These are phyloP conservation scores for Microbotryum silenes-acaulis DNA, from an alignment of 1,284 basidiomycete species.

Conservation along the genomic window DNA sequence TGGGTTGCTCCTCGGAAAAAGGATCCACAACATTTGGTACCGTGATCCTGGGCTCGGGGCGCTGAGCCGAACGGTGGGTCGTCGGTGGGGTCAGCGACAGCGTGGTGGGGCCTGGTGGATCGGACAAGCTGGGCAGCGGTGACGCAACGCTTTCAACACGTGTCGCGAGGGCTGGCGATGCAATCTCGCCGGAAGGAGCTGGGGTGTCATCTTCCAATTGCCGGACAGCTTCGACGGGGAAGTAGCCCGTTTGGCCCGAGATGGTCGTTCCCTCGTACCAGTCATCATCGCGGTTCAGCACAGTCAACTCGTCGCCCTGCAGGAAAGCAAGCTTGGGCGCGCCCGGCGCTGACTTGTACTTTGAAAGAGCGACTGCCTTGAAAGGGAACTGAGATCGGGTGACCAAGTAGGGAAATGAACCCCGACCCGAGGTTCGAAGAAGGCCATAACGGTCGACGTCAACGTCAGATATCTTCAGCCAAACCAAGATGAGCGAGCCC, in stretches of 20 bases:
- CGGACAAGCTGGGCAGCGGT: conserved; percentile 15
- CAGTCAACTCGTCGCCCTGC: conserved; percentile 38
- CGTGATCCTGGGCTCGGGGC: conserved; percentile 7
- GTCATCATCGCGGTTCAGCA: conserved; percentile 37
- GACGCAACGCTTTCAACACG: conserved; percentile 1
- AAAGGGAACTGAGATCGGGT: conserved; percentile 17
- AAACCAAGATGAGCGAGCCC: too few species aligned
- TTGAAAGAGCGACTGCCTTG: conserved; percentile 17
- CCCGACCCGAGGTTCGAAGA: too few species aligned
- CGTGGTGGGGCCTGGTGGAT: conserved; percentile 9
- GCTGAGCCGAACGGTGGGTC: conserved; percentile 16
- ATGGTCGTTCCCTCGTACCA: conserved; percentile 40
- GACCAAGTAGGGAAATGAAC: too few species aligned
- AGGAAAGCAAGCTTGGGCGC: conserved; percentile 33
- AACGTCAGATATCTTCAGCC: too few species aligned
- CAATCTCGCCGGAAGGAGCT: conserved; percentile 33
- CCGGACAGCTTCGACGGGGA: conserved; percentile 38
- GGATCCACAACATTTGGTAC: not conserved
- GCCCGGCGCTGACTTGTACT: conserved; percentile 29
- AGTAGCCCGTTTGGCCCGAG: conserved; percentile 38
- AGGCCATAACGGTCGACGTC: too few species aligned
- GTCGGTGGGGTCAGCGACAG: conserved; percentile 31
- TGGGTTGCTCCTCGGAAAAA: conserved; percentile 7
- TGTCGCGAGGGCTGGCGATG: not conserved
- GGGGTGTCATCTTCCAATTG: conserved; percentile 41